A percentile compares a stretch with the other conserved stretches of the same genome.
Evolutionary conservation across 176 grass and related monocot genomes (phyloP).

Genomic region (Bothriochloa decipiens): DNA sequence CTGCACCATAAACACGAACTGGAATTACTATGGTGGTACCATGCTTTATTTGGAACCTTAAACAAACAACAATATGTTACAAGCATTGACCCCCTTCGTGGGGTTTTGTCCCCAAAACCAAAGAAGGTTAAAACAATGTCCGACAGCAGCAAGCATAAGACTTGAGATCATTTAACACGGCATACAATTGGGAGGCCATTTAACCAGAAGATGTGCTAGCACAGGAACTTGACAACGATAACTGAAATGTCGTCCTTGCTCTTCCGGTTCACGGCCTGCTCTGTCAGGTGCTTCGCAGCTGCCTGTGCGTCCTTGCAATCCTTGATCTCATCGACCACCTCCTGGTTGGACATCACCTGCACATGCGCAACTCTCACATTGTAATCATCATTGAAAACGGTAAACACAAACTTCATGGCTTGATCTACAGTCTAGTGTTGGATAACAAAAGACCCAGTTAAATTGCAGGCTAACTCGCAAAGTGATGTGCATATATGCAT

Average conservation of each 20-base stretch:
- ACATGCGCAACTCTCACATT: slow-evolving; percentile 1
- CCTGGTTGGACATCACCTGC: slow-evolving; percentile 93
- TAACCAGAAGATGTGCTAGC: slow-evolving; percentile 37
- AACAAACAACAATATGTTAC: slow-evolving; percentile 43
- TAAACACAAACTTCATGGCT: neutral
- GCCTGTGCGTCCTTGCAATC: slow-evolving; percentile 74
- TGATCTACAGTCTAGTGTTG: neutral
- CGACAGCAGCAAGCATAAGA: slow-evolving; percentile 17
- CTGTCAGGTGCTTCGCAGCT: slow-evolving; percentile 79
- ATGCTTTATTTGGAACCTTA: slow-evolving; percentile 30
- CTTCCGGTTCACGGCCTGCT: slow-evolving; percentile 66
- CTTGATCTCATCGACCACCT: slow-evolving; percentile 80
- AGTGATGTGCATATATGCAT: neutral
- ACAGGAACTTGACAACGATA: slow-evolving; percentile 72
- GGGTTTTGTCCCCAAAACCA: slow-evolving; percentile 26
- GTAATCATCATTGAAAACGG: neutral
- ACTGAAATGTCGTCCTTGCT: slow-evolving; percentile 98
- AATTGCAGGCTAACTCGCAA: neutral
- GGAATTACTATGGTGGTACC: neutral
- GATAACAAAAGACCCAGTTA: neutral
- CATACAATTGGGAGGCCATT: slow-evolving; percentile 18
- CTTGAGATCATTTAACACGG: neutral
- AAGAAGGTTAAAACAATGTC: slow-evolving; percentile 28
- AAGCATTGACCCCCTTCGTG: slow-evolving; percentile 28
- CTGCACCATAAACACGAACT: neutral